Evolutionary conservation across 305 asterid genomes (phyloP), one percentile per base, ranked within the genome.

Genomic region (Rubia peregrina): DNA sequence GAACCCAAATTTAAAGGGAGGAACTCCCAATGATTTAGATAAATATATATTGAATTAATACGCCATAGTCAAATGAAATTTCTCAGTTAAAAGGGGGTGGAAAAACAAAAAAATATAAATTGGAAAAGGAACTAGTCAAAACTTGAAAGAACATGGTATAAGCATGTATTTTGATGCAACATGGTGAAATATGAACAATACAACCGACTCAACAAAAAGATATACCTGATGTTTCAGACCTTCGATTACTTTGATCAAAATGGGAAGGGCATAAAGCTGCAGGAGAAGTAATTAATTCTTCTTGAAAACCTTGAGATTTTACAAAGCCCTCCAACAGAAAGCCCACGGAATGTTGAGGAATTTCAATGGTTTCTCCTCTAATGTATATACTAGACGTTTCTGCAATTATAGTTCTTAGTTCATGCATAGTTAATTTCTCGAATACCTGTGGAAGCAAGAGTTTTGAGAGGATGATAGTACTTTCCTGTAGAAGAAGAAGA

Each of bases 271-370:
- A 74, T 75, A 94, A 72, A 71, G 85, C 71, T 61, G 94, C 88
- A 8, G 99, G 99, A 71, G 90, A 80, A 60, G 85, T 78, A 71
- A 94, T 81, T 73, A 85, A 74, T 76, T 86, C 94, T 71, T 81
- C 93, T 61, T 80, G 84, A 42, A 71, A 76, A 74, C 91, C 90
- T 78, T 88, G 90, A 71, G 79, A 26, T 78, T 80, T 94, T 57
- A 90, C 82, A 71, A 83, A 88, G 64, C 99, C 99, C 77, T 91
- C 99, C 79, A 94, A 83, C 41, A 94, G 83, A 78, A 94, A 80
- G 80, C 96, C 98, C 69, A 94, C 85, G 22, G 85, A 84, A 75
- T 84, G 91, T 59, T 87, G 91, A 75, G 78, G 87, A 79, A 94
- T 68, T 80, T 94, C 98, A 78, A 91, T 85, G 74, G 78, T 84